Evolutionary conservation across 805 yeast genomes (phyloP), one percentile per base, ranked within the genome.

Genomic region (Candida alai): DNA sequence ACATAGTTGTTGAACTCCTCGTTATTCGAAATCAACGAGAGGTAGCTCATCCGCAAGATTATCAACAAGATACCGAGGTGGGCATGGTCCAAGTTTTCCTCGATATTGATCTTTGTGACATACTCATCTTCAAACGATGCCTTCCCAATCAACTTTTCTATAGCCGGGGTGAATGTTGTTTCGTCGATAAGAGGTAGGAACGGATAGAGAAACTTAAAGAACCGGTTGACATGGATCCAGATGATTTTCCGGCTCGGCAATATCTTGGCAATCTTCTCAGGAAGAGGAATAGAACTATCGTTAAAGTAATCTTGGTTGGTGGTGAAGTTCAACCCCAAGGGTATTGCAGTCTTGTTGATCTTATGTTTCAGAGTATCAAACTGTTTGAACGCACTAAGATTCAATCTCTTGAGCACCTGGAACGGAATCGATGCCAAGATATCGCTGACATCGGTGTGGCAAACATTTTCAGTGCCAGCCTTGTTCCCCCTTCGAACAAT

Each of bases 181-280:
- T 65, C 61, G 36, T 70, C 74, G 14, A 74, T 28, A 32, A 51
- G 68, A 1, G 80, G 78, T 49, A 62, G 55, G 42, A 63, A 70
- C 1, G 76, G 73, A 43, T 71, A 70, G 6, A 73, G 44, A 40
- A 54, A 55, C 13, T 45, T 47, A 50, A 70, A 73, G 44, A 61
- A 74, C 3, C 73, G 44, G 15, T 58, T 56, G 13, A 73, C 34
- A 18, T 69, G 56, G 19, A 59, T 42, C 68, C 69, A 70, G 4
- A 66, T 48, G 2, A 66, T 52, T 16, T 48, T 51, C 27, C 50
- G 54, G 2, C 53, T 42, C 0, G 80, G 79, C 6, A 70, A 44
- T 0, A 58, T 47, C 4, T 50, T 45, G 38, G 60, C 51, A 4
- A 74, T 62, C 31, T 55, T 47, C 15, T 48, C 47, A 28, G 59